These are phyloP conservation scores for Boletus vinaceobasis DNA, from an alignment of 768 basidiomycete genomes.

Conservation along the genomic window DNA sequence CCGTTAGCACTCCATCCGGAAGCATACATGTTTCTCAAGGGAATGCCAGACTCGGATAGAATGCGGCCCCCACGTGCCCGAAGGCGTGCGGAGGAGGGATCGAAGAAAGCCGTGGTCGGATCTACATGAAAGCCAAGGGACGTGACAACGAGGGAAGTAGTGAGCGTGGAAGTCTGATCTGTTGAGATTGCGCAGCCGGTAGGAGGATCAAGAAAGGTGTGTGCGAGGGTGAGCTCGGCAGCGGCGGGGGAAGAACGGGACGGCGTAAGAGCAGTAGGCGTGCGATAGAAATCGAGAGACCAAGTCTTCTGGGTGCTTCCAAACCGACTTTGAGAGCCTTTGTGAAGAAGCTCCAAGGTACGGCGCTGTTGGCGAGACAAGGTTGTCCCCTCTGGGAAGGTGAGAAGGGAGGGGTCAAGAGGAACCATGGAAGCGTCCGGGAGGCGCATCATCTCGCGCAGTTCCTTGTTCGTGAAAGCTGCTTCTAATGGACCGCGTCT, in stretches of 20 bases:
- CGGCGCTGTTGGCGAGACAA: slow-evolving; percentile 65
- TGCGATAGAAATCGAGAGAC: slow-evolving; percentile 79
- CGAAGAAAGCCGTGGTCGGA: slow-evolving; percentile 55
- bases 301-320: slow-evolving; percentile 63
- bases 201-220: slow-evolving; percentile 54
- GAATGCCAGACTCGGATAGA: slow-evolving; percentile 34
- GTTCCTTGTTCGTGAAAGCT: slow-evolving; percentile 89
- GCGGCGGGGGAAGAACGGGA: slow-evolving; percentile 17
- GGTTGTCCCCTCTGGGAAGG: slow-evolving; percentile 30
- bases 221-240: slow-evolving; percentile 52
- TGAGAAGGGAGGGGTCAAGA: slow-evolving; percentile 45
- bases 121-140: slow-evolving; percentile 85
- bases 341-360: slow-evolving; percentile 59
- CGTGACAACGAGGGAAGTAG: slow-evolving; percentile 79
- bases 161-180: slow-evolving; percentile 45
- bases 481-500: slow-evolving; percentile 87
- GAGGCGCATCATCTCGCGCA: slow-evolving; percentile 74
- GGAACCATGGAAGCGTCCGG: slow-evolving; percentile 67
- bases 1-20: slow-evolving; percentile 93
- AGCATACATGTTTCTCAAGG: slow-evolving; percentile 71
- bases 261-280: slow-evolving; percentile 51
- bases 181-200: slow-evolving; percentile 52
- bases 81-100: slow-evolving; percentile 52
- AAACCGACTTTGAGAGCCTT: slow-evolving; percentile 52
- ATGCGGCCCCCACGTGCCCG: slow-evolving; percentile 53